phyloP scores from a whole-genome alignment of 805 yeast genomes.

The Cyberlindnera veronae region DNA sequence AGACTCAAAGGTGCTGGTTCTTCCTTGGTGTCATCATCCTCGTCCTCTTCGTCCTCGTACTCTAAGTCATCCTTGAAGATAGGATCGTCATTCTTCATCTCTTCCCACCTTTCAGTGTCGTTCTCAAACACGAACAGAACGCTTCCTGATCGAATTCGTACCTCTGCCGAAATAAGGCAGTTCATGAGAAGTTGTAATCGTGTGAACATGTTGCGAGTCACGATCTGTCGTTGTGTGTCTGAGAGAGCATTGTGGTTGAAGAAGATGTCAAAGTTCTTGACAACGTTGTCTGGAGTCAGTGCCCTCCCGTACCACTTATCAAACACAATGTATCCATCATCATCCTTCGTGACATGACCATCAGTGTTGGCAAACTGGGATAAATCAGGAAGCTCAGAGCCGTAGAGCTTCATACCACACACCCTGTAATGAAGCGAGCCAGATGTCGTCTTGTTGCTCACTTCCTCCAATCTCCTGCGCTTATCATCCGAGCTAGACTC shows the following conservation, averaged over 20 bases:
- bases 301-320: conserved; percentile 72
- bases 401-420: conserved; percentile 78
- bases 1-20: conserved; percentile 45
- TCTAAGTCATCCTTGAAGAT: conserved; percentile 33
- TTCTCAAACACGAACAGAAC: conserved; percentile 73
- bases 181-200: conserved; percentile 65
- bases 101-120: conserved; percentile 52
- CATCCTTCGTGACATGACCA: conserved; percentile 20
- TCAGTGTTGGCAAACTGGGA: conserved; percentile 12
- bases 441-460: conserved; percentile 72
- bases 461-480: conserved; percentile 53
- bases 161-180: conserved; percentile 58
- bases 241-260: conserved; percentile 39
- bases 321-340: conserved; percentile 45
- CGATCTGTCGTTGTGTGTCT: conserved; percentile 30
- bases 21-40: conserved; percentile 29
- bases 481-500: conserved; percentile 57
- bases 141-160: conserved; percentile 68
- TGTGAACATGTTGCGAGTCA: conserved; percentile 46
- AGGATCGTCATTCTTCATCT: conserved; percentile 38
- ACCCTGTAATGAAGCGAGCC: conserved; percentile 73
- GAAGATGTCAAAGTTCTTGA: conserved; percentile 42
- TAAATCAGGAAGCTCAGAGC: conserved; percentile 18
- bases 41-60: conserved; percentile 32
- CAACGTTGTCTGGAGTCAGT: conserved; percentile 41